phyloP scores from a whole-genome alignment of 345 rosid species.

The Raphanus raphanistrum region DNA sequence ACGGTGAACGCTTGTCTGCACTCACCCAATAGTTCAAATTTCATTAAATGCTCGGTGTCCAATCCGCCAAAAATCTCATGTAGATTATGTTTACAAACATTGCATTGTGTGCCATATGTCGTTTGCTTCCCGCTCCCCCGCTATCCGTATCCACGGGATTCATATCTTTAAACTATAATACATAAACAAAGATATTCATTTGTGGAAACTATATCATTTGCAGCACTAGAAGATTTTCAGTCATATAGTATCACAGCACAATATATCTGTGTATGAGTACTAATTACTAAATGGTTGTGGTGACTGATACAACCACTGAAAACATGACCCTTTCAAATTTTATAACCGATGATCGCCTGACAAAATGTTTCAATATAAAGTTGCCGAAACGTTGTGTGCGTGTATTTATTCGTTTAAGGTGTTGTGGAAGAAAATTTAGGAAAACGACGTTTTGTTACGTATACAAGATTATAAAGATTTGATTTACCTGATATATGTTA shows the following conservation, averaged over 20 bases:
- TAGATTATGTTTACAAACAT: slow-evolving; percentile 12
- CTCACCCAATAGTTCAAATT: slow-evolving; percentile 27
- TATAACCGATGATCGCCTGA: neutral
- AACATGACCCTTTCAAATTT: neutral
- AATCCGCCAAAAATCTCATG: neutral
- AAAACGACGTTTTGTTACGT: neutral
- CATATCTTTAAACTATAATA: neutral
- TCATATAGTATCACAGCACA: neutral
- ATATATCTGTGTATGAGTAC: neutral
- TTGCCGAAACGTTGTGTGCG: neutral
- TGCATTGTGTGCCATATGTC: slow-evolving; percentile 30
- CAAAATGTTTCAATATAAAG: neutral
- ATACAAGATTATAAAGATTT: neutral
- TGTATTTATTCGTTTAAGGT: neutral
- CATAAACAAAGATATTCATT: neutral
- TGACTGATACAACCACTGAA: neutral
- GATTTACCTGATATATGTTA: neutral
- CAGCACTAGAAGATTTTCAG: neutral
- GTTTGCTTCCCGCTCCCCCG: neutral
- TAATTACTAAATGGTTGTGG: neutral
- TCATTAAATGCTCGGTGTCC: neutral
- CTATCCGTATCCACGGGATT: neutral
- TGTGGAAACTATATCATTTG: neutral
- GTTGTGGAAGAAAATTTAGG: neutral
- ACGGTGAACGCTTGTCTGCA: slow-evolving; percentile 24